Evolutionary conservation across 139 green algal genomes (phyloP).

Genomic region (Picochlorum sp.): DNA sequence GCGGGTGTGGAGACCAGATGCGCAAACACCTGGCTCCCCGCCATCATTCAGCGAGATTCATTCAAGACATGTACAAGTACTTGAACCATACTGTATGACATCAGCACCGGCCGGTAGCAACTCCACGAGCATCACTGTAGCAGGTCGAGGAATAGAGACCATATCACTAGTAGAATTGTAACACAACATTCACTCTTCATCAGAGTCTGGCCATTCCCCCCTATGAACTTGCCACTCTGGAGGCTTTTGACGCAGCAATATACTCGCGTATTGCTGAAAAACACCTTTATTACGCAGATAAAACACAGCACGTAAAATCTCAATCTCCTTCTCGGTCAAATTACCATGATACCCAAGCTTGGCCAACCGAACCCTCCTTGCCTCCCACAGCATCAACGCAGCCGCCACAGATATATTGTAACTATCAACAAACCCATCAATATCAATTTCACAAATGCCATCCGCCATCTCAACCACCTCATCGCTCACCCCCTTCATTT

Average conservation of each 20-base stretch:
- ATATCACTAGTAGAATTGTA: background rate
- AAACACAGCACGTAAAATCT: conserved; percentile 38
- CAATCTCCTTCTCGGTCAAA: conserved; percentile 24
- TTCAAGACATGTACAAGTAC: background rate
- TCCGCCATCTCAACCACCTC: conserved; percentile 52
- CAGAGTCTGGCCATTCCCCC: conserved; percentile 3
- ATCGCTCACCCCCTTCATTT: conserved; percentile 46
- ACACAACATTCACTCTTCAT: background rate
- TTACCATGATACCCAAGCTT: conserved; percentile 28
- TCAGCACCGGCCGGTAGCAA: background rate
- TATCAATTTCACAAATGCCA: conserved; percentile 50
- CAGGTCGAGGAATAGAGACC: conserved; percentile 7
- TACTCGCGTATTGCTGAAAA: conserved; percentile 1
- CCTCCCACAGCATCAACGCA: conserved; percentile 29
- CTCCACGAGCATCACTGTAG: conserved; percentile 4
- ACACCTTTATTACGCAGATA: conserved; percentile 33
- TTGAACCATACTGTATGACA: conserved; percentile 6
- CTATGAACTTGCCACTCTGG: conserved; percentile 26
- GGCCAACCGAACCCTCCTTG: conserved; percentile 17
- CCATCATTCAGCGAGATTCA: background rate
- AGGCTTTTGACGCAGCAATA: conserved; percentile 16
- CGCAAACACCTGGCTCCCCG: background rate
- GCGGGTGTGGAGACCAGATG: conserved; percentile 21
- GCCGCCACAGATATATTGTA: conserved; percentile 65
- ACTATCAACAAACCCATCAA: conserved; percentile 69